Evolutionary conservation across 306 rosid species (phyloP).

Genomic region (Fagus sylvatica): DNA sequence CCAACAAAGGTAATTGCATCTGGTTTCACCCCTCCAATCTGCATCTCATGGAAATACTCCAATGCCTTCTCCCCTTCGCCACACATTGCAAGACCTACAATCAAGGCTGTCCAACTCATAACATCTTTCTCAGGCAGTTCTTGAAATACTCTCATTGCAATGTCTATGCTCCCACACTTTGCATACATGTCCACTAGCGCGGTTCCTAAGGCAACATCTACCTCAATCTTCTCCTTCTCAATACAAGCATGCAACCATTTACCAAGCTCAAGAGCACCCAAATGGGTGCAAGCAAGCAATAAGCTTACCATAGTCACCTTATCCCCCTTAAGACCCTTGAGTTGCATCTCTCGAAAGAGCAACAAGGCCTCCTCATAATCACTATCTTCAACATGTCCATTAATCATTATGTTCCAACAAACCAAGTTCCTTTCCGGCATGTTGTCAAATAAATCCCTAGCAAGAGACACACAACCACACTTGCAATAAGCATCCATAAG

Average conservation of each 20-base stretch:
- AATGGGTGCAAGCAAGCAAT: conserved; percentile 29
- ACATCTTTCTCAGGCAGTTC: conserved; percentile 28
- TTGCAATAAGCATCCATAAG: conserved; percentile 34
- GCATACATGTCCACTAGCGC: conserved; percentile 35
- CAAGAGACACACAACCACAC: conserved; percentile 20
- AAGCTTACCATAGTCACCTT: conserved; percentile 26
- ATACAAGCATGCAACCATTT: conserved; percentile 29
- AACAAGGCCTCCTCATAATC: conserved; percentile 21
- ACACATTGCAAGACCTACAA: conserved; percentile 22
- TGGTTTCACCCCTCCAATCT: conserved; percentile 21
- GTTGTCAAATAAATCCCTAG: conserved; percentile 20
- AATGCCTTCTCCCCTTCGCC: conserved; percentile 25
- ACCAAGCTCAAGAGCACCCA: conserved; percentile 33
- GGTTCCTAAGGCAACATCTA: conserved; percentile 23
- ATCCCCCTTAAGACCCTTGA: conserved; percentile 25
- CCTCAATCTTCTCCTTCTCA: conserved; percentile 15
- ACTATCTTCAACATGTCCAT: conserved; percentile 26
- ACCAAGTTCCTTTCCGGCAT: conserved; percentile 24
- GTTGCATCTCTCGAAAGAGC: conserved; percentile 28
- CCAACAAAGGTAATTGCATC: conserved; percentile 29
- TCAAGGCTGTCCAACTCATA: conserved; percentile 32
- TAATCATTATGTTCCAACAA: conserved; percentile 29
- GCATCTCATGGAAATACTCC: conserved; percentile 26
- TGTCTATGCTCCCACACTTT: conserved; percentile 26
- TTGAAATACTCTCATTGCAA: conserved; percentile 18